Evolutionary conservation across 2,329 filamentous ascomycete genomes (phyloP), one percentile per base, ranked within the genome.

Genomic region (Alternaria sp.): DNA sequence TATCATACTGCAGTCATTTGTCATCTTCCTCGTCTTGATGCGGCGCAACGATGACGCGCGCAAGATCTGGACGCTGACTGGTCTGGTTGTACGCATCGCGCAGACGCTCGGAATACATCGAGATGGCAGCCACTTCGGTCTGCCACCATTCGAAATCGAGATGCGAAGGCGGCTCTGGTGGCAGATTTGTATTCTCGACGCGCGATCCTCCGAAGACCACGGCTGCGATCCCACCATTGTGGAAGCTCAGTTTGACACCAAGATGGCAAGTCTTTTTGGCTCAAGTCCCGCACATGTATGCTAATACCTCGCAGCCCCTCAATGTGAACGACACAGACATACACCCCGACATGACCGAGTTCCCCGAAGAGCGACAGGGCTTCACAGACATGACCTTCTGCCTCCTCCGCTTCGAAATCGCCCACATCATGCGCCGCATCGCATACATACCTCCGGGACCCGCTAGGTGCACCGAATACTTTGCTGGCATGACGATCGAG

Each of bases 81-180:
- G 88, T 3, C 78, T 89, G 11, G 82, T 85, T 3, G 84, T 89
- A 15, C 81, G 87, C 15, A 88, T 89, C 67, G 85, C 86, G 0
- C 86, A 89, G 65, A 86, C 86, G 0, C 79, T 90, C 17, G 87
- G 88, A 1, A 80, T 90, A 5, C 88, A 90, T 69, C 82, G 87
- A 54, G 88, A 90, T 63, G 86, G 87, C 5, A 79, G 79, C 13
- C 83, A 86, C 57, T 87, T 88, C 65, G 78, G 81, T 32, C 79
- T 90, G 0, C 80, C 81, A 0, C 87, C 88, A 0, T 91, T 88
- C 68, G 86, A 89, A 57, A 82, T 86, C 5, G 88, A 90, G 72
- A 86, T 88, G 80, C 81, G 87, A 19, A 81, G 87, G 62, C 80
- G 87, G 28, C 76, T 88, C 6, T 90, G 87, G 87, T 89, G 87